Percentiles rank a stretch among this genome's conserved stretches.
Evolutionary conservation across 371 early-diverging fungal species (phyloP).

Genomic region (Mortierella sp.): DNA sequence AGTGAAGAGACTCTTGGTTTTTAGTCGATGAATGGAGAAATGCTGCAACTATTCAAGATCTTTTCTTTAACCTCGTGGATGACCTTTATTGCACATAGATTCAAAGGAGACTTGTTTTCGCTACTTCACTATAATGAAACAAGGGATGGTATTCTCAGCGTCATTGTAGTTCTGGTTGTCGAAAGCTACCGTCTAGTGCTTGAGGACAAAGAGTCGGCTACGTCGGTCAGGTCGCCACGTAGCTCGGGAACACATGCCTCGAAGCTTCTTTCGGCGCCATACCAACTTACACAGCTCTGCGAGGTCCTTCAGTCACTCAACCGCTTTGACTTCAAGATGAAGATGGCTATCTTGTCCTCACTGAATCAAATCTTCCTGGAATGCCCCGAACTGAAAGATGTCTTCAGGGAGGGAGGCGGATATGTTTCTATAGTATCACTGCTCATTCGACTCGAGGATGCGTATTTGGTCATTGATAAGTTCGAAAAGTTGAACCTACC

Average conservation of each 20-base stretch:
- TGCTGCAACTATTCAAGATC: background rate
- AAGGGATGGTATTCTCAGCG: conserved; percentile 59
- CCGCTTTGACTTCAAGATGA: conserved; percentile 66
- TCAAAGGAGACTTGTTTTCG: conserved; percentile 66
- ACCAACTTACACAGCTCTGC: conserved; percentile 66
- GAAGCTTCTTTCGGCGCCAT: conserved; percentile 47
- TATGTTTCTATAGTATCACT: conserved; percentile 73
- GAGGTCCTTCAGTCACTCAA: conserved; percentile 70
- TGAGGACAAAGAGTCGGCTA: conserved; percentile 39
- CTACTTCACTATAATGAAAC: conserved; percentile 65
- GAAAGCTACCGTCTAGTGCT: conserved; percentile 51
- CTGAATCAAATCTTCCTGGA: conserved; percentile 62
- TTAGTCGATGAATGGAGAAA: background rate
- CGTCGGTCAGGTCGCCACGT: conserved; percentile 20
- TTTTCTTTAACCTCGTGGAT: background rate
- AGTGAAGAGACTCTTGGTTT: conserved; percentile 9
- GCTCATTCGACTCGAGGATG: conserved; percentile 69
- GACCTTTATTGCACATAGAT: conserved; percentile 30
- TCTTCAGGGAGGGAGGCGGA: conserved; percentile 71
- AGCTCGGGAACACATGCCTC: conserved; percentile 20
- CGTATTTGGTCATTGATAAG: conserved; percentile 54
- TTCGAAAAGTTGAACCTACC: conserved; percentile 34
- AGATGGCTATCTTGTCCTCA: conserved; percentile 64
- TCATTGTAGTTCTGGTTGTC: conserved; percentile 66
- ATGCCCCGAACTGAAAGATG: conserved; percentile 61